Evolutionary conservation across 2,329 filamentous ascomycete genomes (phyloP).

Genomic region (Colletotrichum aenigma): DNA sequence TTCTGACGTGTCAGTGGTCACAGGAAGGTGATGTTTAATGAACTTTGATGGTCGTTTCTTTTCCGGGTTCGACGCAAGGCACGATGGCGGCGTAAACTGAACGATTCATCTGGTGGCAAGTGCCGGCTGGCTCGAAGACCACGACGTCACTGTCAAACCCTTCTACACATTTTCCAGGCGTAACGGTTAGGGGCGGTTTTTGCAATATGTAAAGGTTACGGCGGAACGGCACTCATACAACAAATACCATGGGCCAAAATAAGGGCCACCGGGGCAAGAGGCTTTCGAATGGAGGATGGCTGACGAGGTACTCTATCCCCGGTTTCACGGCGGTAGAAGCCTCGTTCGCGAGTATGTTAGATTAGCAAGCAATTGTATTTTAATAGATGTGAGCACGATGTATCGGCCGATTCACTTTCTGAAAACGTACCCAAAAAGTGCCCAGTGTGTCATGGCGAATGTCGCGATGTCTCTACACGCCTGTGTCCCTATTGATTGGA

Average conservation of each 20-base stretch:
- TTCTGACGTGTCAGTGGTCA: background rate
- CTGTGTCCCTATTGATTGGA: background rate
- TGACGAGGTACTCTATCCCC: background rate
- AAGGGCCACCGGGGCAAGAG: background rate
- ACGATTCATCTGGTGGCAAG: background rate
- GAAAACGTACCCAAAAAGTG: background rate
- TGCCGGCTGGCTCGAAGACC: background rate
- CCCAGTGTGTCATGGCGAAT: background rate
- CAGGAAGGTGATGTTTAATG: conserved; percentile 3
- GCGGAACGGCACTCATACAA: conserved; percentile 23
- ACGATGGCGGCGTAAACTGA: conserved; percentile 12
- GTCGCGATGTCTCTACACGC: background rate
- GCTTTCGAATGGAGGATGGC: background rate
- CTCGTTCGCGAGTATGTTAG: conserved; percentile 15
- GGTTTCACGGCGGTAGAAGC: background rate
- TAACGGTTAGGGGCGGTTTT: conserved; percentile 17
- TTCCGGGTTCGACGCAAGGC: conserved; percentile 20
- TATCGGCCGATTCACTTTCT: background rate
- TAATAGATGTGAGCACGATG: conserved; percentile 42
- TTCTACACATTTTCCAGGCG: conserved; percentile 18
- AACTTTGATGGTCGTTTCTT: background rate
- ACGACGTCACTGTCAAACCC: background rate
- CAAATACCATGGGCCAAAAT: conserved; percentile 28
- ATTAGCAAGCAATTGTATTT: conserved; percentile 37
- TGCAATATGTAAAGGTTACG: conserved; percentile 24